phyloP scores from a whole-genome alignment of 208 protist genomes.

The Wallacemonas sp. region DNA sequence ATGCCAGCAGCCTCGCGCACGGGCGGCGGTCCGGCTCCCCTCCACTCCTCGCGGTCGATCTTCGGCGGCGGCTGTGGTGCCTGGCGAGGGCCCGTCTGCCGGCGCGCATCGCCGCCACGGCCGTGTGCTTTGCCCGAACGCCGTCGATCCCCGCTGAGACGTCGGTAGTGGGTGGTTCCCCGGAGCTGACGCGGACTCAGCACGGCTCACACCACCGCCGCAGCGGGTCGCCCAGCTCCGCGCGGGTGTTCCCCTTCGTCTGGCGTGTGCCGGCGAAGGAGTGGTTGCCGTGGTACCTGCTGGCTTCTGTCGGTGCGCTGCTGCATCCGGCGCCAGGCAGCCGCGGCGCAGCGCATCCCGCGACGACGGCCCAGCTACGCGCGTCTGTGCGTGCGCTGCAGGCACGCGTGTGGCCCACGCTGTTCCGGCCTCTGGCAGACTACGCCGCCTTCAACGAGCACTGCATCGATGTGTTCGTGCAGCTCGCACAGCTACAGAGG shows the following conservation, averaged over 20 bases:
- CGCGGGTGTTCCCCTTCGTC: slow-evolving; percentile 31
- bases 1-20: not conserved
- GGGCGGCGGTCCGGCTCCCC: slow-evolving; percentile 5
- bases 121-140: slow-evolving; percentile 44
- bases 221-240: not conserved
- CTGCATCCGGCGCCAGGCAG: not conserved
- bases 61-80: slow-evolving; percentile 57
- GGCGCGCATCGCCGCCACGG: slow-evolving; percentile 32
- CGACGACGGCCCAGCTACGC: not conserved
- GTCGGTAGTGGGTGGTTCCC: not conserved
- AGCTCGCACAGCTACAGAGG: not conserved
- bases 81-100: slow-evolving; percentile 36
- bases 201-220: no score
- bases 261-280: slow-evolving; percentile 29
- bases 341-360: not conserved
- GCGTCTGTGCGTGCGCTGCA: not conserved
- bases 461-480: not conserved
- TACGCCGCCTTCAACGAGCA: slow-evolving; percentile 10
- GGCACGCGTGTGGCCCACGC: not conserved
- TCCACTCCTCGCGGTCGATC: slow-evolving; percentile 24
- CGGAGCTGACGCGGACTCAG: no score
- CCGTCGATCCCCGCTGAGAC: not conserved
- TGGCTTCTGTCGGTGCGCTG: slow-evolving; percentile 16
- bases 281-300: slow-evolving; percentile 36
- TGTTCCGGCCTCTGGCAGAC: not conserved